Percentiles rank a stretch among this genome's conserved stretches.
Conservation (phyloP, 129 eudicot species). For the Cynara cardunculus region DNA sequence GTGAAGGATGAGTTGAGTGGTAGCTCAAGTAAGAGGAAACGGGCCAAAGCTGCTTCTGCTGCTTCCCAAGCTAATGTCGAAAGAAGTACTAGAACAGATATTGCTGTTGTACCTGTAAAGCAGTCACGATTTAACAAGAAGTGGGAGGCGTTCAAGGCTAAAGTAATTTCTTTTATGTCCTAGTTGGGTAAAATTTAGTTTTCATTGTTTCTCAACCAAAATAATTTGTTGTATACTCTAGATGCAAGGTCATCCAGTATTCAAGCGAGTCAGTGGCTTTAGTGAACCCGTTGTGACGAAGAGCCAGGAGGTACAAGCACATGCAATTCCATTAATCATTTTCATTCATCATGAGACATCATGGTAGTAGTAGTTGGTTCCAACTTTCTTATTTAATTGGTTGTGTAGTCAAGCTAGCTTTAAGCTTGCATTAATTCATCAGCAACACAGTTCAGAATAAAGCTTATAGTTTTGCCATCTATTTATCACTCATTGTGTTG, state of each 20-base stretch:
- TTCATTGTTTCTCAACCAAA: constrained; percentile 1
- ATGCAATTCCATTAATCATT: neutral
- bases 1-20: constrained; percentile 88
- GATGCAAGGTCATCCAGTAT: constrained; percentile 81
- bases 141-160: constrained; percentile 75
- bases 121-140: constrained; percentile 77
- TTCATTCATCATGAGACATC: neutral
- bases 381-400: neutral
- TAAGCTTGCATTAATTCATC: neutral
- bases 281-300: constrained; percentile 86
- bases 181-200: neutral
- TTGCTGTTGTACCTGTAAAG: constrained; percentile 67
- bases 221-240: constrained; percentile 24
- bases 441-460: neutral
- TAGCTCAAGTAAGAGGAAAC: constrained; percentile 61
- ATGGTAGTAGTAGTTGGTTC: neutral
- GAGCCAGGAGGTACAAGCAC: constrained; percentile 78
- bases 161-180: constrained; percentile 39
- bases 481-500: neutral
- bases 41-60: constrained; percentile 49
- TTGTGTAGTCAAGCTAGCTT: neutral
- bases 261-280: constrained; percentile 66
- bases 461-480: neutral
- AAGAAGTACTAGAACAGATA: constrained; percentile 74
- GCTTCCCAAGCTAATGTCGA: constrained; percentile 54